Conservation (phyloP, 495 filamentous ascomycete species). For the Bacidia gigantensis region DNA sequence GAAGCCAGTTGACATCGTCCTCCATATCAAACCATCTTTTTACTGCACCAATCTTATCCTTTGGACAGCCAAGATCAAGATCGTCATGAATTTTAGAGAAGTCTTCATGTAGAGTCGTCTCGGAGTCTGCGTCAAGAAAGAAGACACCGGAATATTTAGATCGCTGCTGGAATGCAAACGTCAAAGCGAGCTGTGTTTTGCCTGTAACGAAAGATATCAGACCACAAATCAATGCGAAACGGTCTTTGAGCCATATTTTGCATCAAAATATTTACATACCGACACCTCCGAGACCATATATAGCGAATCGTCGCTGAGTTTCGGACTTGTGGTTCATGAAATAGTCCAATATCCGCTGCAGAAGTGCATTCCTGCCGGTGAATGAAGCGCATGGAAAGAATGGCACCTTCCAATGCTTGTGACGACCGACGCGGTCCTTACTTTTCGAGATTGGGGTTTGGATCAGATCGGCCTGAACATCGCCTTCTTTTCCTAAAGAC, state of each 20-base stretch:
- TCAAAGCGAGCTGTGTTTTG: constrained; percentile 5
- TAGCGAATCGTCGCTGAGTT: not conserved
- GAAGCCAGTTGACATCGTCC: not conserved
- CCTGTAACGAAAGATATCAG: not conserved
- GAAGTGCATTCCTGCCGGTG: not conserved
- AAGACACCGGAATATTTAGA: constrained; percentile 2
- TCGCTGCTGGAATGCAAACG: constrained; percentile 3
- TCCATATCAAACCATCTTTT: not conserved
- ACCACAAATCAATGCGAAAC: no score
- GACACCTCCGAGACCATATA: not conserved
- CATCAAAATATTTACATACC: no score
- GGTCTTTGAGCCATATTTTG: no score
- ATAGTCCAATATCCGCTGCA: constrained; percentile 1
- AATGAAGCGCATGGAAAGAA: not conserved
- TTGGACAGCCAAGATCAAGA: not conserved
- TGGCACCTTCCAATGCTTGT: not conserved
- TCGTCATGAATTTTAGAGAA: constrained; percentile 1
- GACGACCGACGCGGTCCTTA: no score
- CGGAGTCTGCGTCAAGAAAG: constrained; percentile 3
- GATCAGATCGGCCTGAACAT: no score
- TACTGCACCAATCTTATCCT: not conserved
- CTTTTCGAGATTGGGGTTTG: no score
- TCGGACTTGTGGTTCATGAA: not conserved
- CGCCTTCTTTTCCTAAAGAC: no score
- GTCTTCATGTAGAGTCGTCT: constrained; percentile 1